Percentiles rank a stretch among this genome's conserved stretches.
Conservation (phyloP, 306 rosid species). For the Lablab purpureus region DNA sequence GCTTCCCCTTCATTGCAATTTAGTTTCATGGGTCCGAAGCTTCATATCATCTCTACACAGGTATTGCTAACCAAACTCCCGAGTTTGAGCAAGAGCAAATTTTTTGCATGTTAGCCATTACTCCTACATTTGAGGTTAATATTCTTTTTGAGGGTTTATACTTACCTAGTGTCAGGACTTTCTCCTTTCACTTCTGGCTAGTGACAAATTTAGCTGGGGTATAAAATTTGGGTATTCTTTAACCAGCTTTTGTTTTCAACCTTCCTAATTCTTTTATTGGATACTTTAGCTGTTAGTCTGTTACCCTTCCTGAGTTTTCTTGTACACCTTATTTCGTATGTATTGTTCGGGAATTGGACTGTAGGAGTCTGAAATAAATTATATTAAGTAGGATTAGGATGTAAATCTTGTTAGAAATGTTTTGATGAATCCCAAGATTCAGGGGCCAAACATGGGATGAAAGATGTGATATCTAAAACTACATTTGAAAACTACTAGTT, state of each 20-base stretch:
- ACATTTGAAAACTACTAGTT: background rate
- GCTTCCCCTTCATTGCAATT: constrained; percentile 78
- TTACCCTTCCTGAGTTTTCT: background rate
- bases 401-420: constrained; percentile 14
- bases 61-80: constrained; percentile 52
- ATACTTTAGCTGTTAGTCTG: background rate
- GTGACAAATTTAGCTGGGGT: constrained; percentile 19
- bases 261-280: constrained; percentile 24
- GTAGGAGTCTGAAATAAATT: background rate
- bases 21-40: constrained; percentile 80
- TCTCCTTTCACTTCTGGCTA: constrained; percentile 18
- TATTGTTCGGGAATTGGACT: background rate
- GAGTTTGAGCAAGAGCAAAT: constrained; percentile 31
- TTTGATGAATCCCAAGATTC: background rate
- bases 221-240: background rate
- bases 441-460: background rate
- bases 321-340: constrained; percentile 10
- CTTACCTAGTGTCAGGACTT: background rate
- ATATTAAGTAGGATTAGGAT: background rate
- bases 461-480: background rate
- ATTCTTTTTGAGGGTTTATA: constrained; percentile 17
- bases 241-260: constrained; percentile 24
- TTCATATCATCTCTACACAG: constrained; percentile 72
- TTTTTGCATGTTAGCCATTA: constrained; percentile 27
- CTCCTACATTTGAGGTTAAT: constrained; percentile 19